Percentiles rank a stretch among this genome's conserved stretches.
These are phyloP conservation scores for Coniochaeta sp. DNA, from an alignment of 2,329 filamentous ascomycete genomes.

Conservation along the genomic window DNA sequence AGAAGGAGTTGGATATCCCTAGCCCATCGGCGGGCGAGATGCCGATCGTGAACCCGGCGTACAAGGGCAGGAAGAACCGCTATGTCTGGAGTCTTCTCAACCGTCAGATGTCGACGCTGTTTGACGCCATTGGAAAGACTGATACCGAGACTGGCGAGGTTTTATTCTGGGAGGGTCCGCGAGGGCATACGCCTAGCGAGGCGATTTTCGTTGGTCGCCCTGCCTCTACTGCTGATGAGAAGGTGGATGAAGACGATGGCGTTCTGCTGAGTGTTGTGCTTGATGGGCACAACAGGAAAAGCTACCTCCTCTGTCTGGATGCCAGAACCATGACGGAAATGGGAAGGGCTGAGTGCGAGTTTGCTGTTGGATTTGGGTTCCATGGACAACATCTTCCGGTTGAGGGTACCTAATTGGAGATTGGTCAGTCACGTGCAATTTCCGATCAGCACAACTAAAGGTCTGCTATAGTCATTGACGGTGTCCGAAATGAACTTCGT, in stretches of 20 bases:
- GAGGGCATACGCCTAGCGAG: conserved; percentile 61
- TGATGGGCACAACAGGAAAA: conserved; percentile 48
- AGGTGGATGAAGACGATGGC: conserved; percentile 23
- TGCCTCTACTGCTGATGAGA: conserved; percentile 10
- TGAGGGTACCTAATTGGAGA: too few relatives aligned
- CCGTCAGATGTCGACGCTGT: conserved; percentile 50
- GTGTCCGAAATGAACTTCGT: too few relatives aligned
- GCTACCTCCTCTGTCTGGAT: conserved; percentile 59
- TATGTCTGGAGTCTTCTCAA: conserved; percentile 54
- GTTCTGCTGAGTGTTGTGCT: conserved; percentile 41
- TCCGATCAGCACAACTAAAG: too few relatives aligned
- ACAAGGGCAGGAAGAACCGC: conserved; percentile 43
- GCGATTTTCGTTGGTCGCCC: conserved; percentile 58
- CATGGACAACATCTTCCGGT: conserved; percentile 37
- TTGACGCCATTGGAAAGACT: conserved; percentile 61
- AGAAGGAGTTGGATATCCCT: conserved; percentile 31
- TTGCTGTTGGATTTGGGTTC: conserved; percentile 55
- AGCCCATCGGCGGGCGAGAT: conserved; percentile 54
- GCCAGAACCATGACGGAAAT: conserved; percentile 55
- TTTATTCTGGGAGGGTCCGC: conserved; percentile 47
- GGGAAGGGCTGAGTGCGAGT: conserved; percentile 54
- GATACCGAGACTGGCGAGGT: conserved; percentile 48
- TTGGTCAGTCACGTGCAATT: too few relatives aligned
- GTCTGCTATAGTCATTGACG: too few relatives aligned
- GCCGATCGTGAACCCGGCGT: conserved; percentile 56